These are phyloP conservation scores for Pleomassaria siparia DNA, from an alignment of 2,329 filamentous ascomycete species.

Conservation along the genomic window DNA sequence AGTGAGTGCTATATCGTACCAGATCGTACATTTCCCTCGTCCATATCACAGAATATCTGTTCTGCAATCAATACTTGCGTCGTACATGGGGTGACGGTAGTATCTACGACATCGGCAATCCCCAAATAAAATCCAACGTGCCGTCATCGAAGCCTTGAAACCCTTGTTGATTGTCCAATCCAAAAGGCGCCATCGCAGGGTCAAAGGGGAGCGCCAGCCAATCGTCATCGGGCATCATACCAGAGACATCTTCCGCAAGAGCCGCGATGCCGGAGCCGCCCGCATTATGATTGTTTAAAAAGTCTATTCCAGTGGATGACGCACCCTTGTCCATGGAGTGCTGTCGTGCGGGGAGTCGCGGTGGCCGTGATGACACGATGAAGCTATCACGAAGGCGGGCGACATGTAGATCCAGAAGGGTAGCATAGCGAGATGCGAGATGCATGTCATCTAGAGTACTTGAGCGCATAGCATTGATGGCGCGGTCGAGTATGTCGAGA, in stretches of 20 bases:
- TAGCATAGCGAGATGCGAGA: slow-evolving; percentile 54
- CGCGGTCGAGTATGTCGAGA: slow-evolving; percentile 51
- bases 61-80: too few relatives aligned
- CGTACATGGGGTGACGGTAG: not conserved
- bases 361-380: slow-evolving; percentile 39
- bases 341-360: slow-evolving; percentile 35
- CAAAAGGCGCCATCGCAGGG: slow-evolving; percentile 43
- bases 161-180: slow-evolving; percentile 33
- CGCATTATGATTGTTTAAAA: slow-evolving; percentile 39
- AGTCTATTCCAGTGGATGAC: slow-evolving; percentile 39
- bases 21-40: too few relatives aligned
- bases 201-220: slow-evolving; percentile 44
- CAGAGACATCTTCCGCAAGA: slow-evolving; percentile 37
- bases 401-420: slow-evolving; percentile 49
- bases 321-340: slow-evolving; percentile 32
- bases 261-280: slow-evolving; percentile 39
- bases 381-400: slow-evolving; percentile 40
- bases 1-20: too few relatives aligned
- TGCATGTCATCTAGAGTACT: slow-evolving; percentile 56
- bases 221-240: slow-evolving; percentile 41
- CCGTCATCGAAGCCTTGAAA: slow-evolving; percentile 44
- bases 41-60: too few relatives aligned
- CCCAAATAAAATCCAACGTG: slow-evolving; percentile 45
- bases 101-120: slow-evolving; percentile 31
- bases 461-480: slow-evolving; percentile 51